phyloP scores from a whole-genome alignment of 2,329 filamentous ascomycete genomes.

The Fusarium sp. region DNA sequence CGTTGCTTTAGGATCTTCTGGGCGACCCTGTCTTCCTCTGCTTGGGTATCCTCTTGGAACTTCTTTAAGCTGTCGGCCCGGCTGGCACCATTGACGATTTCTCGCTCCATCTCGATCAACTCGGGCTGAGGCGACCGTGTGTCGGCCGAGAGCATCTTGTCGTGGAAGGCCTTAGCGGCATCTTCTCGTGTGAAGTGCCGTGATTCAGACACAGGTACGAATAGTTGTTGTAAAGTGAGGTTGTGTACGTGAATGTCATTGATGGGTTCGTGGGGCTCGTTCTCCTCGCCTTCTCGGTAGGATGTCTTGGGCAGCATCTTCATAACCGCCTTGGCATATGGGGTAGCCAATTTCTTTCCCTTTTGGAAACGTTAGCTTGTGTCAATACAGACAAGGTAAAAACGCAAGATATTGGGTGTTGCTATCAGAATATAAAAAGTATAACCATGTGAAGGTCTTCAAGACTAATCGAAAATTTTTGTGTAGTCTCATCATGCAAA shows the following conservation, averaged over 20 bases:
- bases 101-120: constrained; percentile 70
- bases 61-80: constrained; percentile 56
- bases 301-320: constrained; percentile 84
- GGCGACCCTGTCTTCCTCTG: constrained; percentile 60
- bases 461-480: constrained; percentile 99
- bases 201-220: constrained; percentile 75
- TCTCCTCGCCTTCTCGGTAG: constrained; percentile 67
- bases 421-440: constrained; percentile 55
- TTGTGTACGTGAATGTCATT: constrained; percentile 77
- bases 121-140: constrained; percentile 74
- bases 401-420: constrained; percentile 21
- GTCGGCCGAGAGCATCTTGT: constrained; percentile 73
- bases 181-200: constrained; percentile 75
- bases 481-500: constrained; percentile 72
- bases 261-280: constrained; percentile 69
- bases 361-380: constrained; percentile 58
- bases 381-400: background rate
- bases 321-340: constrained; percentile 83
- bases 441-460: constrained; percentile 95
- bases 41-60: constrained; percentile 62
- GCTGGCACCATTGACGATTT: constrained; percentile 58
- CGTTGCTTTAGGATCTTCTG: constrained; percentile 51
- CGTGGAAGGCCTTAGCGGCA: constrained; percentile 76
- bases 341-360: constrained; percentile 82
- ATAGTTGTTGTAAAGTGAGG: constrained; percentile 75